Evolutionary conservation across 805 yeast species (phyloP).

Genomic region (Kregervanrija delftensis): DNA sequence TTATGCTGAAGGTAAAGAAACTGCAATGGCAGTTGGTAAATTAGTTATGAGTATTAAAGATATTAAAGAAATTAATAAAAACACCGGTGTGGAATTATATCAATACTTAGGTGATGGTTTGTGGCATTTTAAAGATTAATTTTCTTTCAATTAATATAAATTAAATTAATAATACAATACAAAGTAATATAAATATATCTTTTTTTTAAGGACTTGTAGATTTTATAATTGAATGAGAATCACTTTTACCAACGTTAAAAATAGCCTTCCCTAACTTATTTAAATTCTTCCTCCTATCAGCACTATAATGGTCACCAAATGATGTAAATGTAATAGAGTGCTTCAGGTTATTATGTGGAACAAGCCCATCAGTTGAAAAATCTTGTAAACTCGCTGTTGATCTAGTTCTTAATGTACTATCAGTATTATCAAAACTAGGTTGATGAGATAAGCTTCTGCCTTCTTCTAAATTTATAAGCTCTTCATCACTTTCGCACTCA

Average conservation of each 20-base stretch:
- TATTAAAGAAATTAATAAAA: constrained; percentile 75
- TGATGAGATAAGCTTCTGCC: constrained; percentile 8
- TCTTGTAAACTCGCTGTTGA: constrained; percentile 25
- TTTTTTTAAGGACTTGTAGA: too few relatives aligned
- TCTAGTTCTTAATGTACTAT: constrained; percentile 22
- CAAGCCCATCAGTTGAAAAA: background rate
- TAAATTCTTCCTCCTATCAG: too few relatives aligned
- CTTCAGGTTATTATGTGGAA: constrained; percentile 2
- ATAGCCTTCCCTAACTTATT: too few relatives aligned
- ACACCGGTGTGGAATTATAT: constrained; percentile 79
- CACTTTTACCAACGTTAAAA: too few relatives aligned
- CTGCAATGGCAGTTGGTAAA: constrained; percentile 87
- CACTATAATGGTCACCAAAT: constrained; percentile 3
- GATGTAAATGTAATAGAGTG: constrained; percentile 8
- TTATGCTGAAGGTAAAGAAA: constrained; percentile 89
- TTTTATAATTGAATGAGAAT: too few relatives aligned
- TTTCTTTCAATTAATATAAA: constrained; percentile 1
- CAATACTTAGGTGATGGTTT: constrained; percentile 88
- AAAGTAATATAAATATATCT: too few relatives aligned
- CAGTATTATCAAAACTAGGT: constrained; percentile 10
- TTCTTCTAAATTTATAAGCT: constrained; percentile 9
- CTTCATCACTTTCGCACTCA: constrained; percentile 3
- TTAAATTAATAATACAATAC: too few relatives aligned
- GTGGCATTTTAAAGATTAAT: constrained; percentile 57
- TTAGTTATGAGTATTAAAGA: constrained; percentile 85